phyloP scores from a whole-genome alignment of 371 early-diverging fungal species.

The Circinella umbellata region DNA sequence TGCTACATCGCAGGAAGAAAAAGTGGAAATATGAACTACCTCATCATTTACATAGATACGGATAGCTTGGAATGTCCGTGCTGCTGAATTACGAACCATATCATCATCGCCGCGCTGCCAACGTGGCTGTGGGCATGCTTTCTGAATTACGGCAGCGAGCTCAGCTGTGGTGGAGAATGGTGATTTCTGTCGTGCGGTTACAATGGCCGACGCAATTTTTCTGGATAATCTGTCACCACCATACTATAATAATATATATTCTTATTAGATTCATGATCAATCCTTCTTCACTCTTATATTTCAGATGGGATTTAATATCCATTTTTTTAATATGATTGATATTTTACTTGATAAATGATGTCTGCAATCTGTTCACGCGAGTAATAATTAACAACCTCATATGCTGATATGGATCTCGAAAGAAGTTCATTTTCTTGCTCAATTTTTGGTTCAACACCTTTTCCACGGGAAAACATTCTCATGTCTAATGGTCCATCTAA shows the following conservation, averaged over 20 bases:
- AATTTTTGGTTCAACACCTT: constrained; percentile 7
- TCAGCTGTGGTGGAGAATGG: constrained; percentile 61
- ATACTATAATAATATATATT: constrained; percentile 23
- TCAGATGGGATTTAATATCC: too few species aligned
- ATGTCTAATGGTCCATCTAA: constrained; percentile 73
- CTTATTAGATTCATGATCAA: not conserved
- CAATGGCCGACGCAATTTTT: constrained; percentile 70
- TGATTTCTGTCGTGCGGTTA: constrained; percentile 47
- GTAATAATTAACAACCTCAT: constrained; percentile 58
- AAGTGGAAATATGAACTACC: constrained; percentile 23
- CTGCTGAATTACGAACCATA: constrained; percentile 55
- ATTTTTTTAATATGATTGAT: not conserved
- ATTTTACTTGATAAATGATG: constrained; percentile 60
- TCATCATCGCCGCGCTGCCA: constrained; percentile 54
- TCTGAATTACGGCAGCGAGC: constrained; percentile 59
- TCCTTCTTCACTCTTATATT: too few species aligned
- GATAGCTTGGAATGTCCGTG: constrained; percentile 63
- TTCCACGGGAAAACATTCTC: constrained; percentile 64
- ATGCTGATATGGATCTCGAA: constrained; percentile 54
- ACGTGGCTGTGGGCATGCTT: constrained; percentile 55
- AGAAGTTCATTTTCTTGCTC: constrained; percentile 29
- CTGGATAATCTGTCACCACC: constrained; percentile 66
- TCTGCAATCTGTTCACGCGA: constrained; percentile 61
- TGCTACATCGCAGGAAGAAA: too few species aligned
- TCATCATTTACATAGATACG: constrained; percentile 79